These are phyloP conservation scores for Marasmius oreades DNA, from an alignment of 1,284 basidiomycete species.

Conservation along the genomic window DNA sequence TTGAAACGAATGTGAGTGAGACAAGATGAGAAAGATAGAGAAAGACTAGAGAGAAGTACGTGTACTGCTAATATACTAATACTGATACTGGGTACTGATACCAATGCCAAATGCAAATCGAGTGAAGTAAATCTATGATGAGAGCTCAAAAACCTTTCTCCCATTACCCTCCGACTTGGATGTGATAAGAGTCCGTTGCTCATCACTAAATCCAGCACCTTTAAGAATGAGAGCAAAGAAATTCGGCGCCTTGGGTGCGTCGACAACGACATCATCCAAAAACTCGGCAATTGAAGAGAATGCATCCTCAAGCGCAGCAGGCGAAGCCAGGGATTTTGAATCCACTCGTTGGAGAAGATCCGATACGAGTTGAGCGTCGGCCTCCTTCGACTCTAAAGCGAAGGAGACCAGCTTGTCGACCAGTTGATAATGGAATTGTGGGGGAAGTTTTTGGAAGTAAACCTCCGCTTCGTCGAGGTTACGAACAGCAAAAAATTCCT, in stretches of 20 bases:
- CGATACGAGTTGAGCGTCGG: slow-evolving; percentile 78
- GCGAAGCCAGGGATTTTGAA: slow-evolving; percentile 51
- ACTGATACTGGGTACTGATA: slow-evolving; percentile 3
- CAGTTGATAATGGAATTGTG: slow-evolving; percentile 59
- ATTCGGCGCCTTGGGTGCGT: slow-evolving; percentile 83
- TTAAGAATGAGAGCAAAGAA: slow-evolving; percentile 75
- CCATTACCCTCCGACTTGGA: slow-evolving; percentile 53
- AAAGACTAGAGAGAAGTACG: neutral
- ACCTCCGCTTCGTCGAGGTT: slow-evolving; percentile 85
- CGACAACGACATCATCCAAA: slow-evolving; percentile 85
- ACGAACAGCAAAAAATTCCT: slow-evolving; percentile 74
- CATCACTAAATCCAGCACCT: slow-evolving; percentile 63
- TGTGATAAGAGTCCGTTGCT: slow-evolving; percentile 49
- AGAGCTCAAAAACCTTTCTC: slow-evolving; percentile 54
- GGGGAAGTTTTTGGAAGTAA: slow-evolving; percentile 73
- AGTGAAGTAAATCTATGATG: slow-evolving; percentile 42
- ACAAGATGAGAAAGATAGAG: slow-evolving; percentile 5
- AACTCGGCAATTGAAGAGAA: slow-evolving; percentile 67
- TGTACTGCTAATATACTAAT: slow-evolving; percentile 1
- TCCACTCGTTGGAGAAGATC: slow-evolving; percentile 60
- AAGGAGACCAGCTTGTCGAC: slow-evolving; percentile 72
- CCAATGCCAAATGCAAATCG: slow-evolving; percentile 11
- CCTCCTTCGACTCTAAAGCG: slow-evolving; percentile 79
- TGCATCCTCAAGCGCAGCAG: slow-evolving; percentile 63
- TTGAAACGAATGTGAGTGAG: neutral